Evolutionary conservation across 2,329 filamentous ascomycete species (phyloP).

Genomic region (Cladosporium cucumerinum): DNA sequence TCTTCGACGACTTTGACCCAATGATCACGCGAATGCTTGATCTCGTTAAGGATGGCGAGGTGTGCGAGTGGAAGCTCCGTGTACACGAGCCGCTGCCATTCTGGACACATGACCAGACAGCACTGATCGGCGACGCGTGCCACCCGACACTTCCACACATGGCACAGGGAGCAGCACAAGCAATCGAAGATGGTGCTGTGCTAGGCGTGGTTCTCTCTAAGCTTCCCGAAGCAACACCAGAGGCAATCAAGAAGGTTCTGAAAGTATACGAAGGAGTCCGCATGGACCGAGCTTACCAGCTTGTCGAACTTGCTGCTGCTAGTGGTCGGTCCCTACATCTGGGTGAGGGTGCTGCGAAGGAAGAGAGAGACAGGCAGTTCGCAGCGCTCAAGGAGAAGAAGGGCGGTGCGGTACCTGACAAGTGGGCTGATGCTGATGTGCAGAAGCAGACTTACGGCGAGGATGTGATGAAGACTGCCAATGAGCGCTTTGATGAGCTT

Average conservation of each 20-base stretch:
- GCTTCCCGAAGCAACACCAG: conserved; percentile 45
- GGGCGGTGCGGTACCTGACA: conserved; percentile 45
- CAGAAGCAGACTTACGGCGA: conserved; percentile 49
- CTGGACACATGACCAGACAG: conserved; percentile 55
- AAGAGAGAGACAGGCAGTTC: conserved; percentile 56
- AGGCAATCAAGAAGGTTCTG: conserved; percentile 52
- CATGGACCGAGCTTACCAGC: conserved; percentile 54
- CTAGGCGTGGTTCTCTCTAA: conserved; percentile 51
- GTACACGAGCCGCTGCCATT: conserved; percentile 60
- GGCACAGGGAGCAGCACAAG: conserved; percentile 62
- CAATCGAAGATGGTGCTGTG: conserved; percentile 61
- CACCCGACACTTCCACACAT: conserved; percentile 64
- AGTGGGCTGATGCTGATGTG: conserved; percentile 52
- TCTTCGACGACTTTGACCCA: conserved; percentile 60
- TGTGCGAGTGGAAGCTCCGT: conserved; percentile 65
- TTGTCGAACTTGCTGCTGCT: conserved; percentile 56
- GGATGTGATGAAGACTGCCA: conserved; percentile 45
- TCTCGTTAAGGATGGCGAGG: conserved; percentile 60
- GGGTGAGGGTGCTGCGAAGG: conserved; percentile 57
- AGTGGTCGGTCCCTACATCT: conserved; percentile 55
- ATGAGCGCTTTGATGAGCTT: conserved; percentile 40
- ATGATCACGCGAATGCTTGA: conserved; percentile 59
- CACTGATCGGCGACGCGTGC: conserved; percentile 58
- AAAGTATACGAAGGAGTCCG: conserved; percentile 56
- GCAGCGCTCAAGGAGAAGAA: conserved; percentile 43